Evolutionary conservation across 164 flowering plant species (phyloP).

Genomic region (Platanus orientalis): DNA sequence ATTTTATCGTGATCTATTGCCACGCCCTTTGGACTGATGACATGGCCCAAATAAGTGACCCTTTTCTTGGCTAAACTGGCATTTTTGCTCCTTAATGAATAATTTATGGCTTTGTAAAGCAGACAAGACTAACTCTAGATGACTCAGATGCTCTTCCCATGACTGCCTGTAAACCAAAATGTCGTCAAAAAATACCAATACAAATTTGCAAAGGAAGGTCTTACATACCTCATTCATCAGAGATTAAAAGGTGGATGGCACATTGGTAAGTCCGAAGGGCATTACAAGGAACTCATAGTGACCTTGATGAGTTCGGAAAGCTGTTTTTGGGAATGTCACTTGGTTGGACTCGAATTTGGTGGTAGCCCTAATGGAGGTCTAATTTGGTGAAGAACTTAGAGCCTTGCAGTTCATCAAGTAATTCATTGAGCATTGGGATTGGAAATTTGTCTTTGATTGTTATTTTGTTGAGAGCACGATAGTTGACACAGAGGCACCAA

Average conservation of each 20-base stretch:
- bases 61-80: not conserved
- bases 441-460: not conserved
- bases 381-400: not conserved
- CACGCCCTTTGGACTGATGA: not conserved
- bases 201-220: not conserved
- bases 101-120: not conserved
- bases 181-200: not conserved
- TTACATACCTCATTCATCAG: not conserved
- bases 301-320: not conserved
- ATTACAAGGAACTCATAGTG: not conserved
- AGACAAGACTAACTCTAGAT: not conserved
- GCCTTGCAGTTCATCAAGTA: not conserved
- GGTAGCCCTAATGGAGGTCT: not conserved
- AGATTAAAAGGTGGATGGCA: not conserved
- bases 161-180: not conserved
- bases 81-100: not conserved
- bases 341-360: not conserved
- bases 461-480: not conserved
- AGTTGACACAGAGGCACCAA: not conserved
- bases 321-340: not conserved
- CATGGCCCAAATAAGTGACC: not conserved
- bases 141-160: not conserved
- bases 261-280: not conserved
- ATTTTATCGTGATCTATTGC: not conserved
- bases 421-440: not conserved